Conservation (phyloP, 1,284 basidiomycete genomes). For the Sporisorium scitamineum region DNA sequence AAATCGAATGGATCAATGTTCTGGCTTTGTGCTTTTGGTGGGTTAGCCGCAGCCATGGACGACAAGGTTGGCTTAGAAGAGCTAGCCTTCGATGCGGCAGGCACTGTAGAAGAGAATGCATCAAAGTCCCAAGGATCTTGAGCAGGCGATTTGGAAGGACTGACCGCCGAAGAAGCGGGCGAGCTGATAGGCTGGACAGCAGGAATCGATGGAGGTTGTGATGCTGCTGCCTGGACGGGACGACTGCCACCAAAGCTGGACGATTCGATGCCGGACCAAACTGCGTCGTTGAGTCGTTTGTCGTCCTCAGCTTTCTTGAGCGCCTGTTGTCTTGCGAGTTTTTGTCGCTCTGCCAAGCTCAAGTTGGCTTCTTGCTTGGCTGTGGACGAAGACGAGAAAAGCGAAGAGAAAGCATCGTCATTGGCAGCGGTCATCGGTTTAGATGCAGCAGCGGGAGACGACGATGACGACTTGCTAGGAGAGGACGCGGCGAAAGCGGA, state of each 20-base stretch:
- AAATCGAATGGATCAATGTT: slow-evolving; percentile 59
- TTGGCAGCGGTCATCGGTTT: slow-evolving; percentile 2
- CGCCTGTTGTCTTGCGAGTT: slow-evolving; percentile 29
- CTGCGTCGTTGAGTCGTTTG: slow-evolving; percentile 37
- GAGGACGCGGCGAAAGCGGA: slow-evolving; percentile 7
- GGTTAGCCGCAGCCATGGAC: neutral
- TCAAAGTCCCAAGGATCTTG: slow-evolving; percentile 47
- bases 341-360: slow-evolving; percentile 42
- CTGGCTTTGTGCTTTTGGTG: neutral
- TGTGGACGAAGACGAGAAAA: slow-evolving; percentile 45
- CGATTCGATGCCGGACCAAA: slow-evolving; percentile 45
- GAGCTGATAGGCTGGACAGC: slow-evolving; percentile 16
- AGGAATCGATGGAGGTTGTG: neutral
- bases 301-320: slow-evolving; percentile 15
- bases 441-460: slow-evolving; percentile 1
- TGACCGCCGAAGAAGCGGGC: slow-evolving; percentile 10
- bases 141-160: slow-evolving; percentile 3
- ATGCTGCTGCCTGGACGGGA: neutral
- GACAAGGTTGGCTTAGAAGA: slow-evolving; percentile 6
- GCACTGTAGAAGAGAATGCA: slow-evolving; percentile 18
- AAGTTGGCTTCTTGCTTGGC: slow-evolving; percentile 30
- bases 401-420: slow-evolving; percentile 60
- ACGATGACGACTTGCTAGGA: slow-evolving; percentile 9
- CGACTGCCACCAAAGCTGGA: slow-evolving; percentile 15
- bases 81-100: neutral